phyloP scores from a whole-genome alignment of 495 filamentous ascomycete genomes.

The Schizothecium vesticola region DNA sequence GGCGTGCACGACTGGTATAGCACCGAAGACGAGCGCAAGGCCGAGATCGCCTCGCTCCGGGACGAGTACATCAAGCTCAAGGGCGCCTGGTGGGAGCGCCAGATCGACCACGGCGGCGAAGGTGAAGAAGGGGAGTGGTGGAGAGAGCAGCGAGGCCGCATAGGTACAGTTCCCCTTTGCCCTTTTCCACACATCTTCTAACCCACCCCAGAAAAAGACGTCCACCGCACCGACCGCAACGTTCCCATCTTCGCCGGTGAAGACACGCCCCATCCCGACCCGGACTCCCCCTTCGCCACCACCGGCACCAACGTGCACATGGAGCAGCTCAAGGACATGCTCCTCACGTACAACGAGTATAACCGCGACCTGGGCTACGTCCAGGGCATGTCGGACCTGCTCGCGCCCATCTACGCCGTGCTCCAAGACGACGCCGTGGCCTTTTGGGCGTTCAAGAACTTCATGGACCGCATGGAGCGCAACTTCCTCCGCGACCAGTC shows the following conservation, averaged over 20 bases:
- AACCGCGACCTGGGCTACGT: slow-evolving; percentile 92
- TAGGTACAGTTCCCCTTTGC: slow-evolving; percentile 57
- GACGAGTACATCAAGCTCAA: slow-evolving; percentile 95
- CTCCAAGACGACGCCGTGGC: slow-evolving; percentile 95
- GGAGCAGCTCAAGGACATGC: slow-evolving; percentile 98
- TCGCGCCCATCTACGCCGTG: slow-evolving; percentile 93
- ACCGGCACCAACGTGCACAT: slow-evolving; percentile 93
- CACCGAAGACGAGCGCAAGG: slow-evolving; percentile 71
- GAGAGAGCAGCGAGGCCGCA: slow-evolving; percentile 88
- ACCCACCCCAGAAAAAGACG: slow-evolving; percentile 78
- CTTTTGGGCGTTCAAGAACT: slow-evolving; percentile 93
- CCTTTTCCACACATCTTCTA: slow-evolving; percentile 1
- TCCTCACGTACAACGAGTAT: slow-evolving; percentile 95
- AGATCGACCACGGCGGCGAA: slow-evolving; percentile 73
- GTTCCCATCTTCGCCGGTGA: slow-evolving; percentile 93
- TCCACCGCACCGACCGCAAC: slow-evolving; percentile 90
- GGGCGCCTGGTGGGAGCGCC: slow-evolving; percentile 91
- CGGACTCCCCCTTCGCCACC: slow-evolving; percentile 88
- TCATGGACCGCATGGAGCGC: slow-evolving; percentile 97
- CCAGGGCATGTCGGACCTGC: slow-evolving; percentile 96
- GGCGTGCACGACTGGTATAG: slow-evolving; percentile 91
- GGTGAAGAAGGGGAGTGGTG: slow-evolving; percentile 83
- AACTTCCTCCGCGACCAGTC: slow-evolving; percentile 95
- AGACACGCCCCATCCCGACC: slow-evolving; percentile 96
- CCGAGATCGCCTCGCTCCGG: slow-evolving; percentile 72